phyloP scores from a whole-genome alignment of 176 grass and related monocot species.

The Musa itinerans region DNA sequence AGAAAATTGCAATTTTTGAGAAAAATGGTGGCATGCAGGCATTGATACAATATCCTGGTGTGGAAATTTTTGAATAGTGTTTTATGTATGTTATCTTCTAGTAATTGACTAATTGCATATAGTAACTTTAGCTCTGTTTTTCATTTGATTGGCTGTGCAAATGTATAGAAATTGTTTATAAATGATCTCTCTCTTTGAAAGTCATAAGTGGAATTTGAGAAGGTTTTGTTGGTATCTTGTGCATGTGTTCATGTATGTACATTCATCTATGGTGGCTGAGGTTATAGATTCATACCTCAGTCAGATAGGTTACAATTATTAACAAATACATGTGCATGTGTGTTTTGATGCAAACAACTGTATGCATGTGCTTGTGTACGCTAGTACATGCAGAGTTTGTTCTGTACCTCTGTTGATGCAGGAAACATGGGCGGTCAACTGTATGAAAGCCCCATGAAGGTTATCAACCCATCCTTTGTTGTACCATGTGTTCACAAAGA shows the following conservation, averaged over 20 bases:
- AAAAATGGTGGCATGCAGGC: conserved; percentile 94
- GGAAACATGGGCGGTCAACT: no score
- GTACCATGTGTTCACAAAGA: no score
- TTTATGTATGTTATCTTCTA: conserved; percentile 12
- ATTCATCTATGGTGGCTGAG: no score
- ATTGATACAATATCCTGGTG: conserved; percentile 90
- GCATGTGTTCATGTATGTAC: not conserved
- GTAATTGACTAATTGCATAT: conserved; percentile 4
- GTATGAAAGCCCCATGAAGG: no score
- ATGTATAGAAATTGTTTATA: not conserved
- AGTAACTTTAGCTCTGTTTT: not conserved
- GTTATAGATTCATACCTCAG: no score
- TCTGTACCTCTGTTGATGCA: no score
- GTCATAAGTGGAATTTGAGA: not conserved
- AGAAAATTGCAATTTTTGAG: conserved; percentile 98
- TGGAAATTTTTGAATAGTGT: conserved; percentile 7
- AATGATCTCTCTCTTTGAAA: not conserved
- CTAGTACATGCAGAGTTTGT: no score
- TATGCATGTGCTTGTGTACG: no score
- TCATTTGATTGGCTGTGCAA: not conserved
- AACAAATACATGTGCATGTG: no score
- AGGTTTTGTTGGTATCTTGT: not conserved
- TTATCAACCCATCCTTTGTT: no score
- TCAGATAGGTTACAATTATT: no score
- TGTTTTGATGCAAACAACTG: no score